phyloP scores from a whole-genome alignment of 306 rosid species.

The Mucuna pruriens region DNA sequence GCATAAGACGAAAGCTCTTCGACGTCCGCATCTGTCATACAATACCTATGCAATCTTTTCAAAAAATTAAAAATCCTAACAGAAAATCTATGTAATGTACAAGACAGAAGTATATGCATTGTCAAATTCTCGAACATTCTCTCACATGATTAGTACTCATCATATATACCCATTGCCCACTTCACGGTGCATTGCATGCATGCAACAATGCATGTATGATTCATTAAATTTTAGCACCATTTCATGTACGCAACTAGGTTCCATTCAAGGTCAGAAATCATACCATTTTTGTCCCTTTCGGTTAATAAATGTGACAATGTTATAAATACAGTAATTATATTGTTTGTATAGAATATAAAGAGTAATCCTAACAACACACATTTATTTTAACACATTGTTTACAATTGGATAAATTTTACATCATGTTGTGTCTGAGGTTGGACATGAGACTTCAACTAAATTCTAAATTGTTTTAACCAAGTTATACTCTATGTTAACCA shows the following conservation, averaged over 20 bases:
- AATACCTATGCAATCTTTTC: not conserved
- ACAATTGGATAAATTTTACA: too few species aligned
- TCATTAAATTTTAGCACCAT: conserved; percentile 21
- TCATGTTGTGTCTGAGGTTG: too few species aligned
- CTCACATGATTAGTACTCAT: conserved; percentile 10
- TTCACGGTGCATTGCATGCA: conserved; percentile 8
- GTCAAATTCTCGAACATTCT: conserved; percentile 27
- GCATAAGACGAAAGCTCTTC: conserved; percentile 14
- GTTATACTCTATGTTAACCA: too few species aligned
- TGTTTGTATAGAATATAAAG: too few species aligned
- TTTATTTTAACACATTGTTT: too few species aligned
- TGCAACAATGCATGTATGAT: not conserved
- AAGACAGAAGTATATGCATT: not conserved
- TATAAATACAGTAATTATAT: too few species aligned
- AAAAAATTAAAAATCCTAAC: conserved; percentile 10
- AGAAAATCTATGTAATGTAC: not conserved
- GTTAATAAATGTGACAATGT: too few species aligned
- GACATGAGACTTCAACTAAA: too few species aligned
- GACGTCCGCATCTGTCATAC: conserved; percentile 31
- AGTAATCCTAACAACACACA: too few species aligned
- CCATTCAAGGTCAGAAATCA: not conserved
- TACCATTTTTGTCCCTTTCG: not conserved
- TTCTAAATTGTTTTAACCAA: too few species aligned
- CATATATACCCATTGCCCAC: conserved; percentile 2
- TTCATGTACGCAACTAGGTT: not conserved